A percentile compares a stretch with the other conserved stretches of the same genome.
Conservation (phyloP, 129 eudicot genomes). For the Flaveria ramosissima region DNA sequence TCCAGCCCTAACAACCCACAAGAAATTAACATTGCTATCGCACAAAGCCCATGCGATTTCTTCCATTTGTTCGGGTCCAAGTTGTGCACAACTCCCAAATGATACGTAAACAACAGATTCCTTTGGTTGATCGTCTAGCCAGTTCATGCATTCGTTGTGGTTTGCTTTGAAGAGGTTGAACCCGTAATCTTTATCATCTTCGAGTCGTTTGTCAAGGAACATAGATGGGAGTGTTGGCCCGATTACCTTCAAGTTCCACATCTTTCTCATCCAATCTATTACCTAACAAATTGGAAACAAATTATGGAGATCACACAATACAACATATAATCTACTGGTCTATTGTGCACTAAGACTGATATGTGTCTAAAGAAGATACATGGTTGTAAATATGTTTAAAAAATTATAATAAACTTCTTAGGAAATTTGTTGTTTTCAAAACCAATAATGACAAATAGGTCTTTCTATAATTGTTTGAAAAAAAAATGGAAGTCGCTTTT, state of each 20-base stretch:
- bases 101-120: conserved; percentile 56
- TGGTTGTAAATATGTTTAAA: too few species aligned
- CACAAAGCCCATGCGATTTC: conserved; percentile 48
- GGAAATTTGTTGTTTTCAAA: too few species aligned
- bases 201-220: conserved; percentile 40
- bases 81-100: conserved; percentile 43
- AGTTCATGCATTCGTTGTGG: conserved; percentile 33
- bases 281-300: conserved; percentile 24
- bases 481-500: too few species aligned
- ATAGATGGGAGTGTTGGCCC: conserved; percentile 60
- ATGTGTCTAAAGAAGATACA: too few species aligned
- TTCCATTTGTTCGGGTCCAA: conserved; percentile 46
- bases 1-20: conserved; percentile 55
- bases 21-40: conserved; percentile 29
- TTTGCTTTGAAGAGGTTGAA: conserved; percentile 40
- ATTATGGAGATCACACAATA: background rate
- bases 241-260: conserved; percentile 50
- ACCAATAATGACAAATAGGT: too few species aligned
- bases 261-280: conserved; percentile 44
- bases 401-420: too few species aligned
- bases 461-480: too few species aligned
- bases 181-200: conserved; percentile 43
- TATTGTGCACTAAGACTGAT: background rate
- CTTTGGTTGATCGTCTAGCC: conserved; percentile 46
- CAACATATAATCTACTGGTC: background rate